A percentile compares a stretch with the other conserved stretches of the same genome.
Evolutionary conservation across 352 stramenopile genomes (phyloP).

Genomic region (Globisporangium canariense): DNA sequence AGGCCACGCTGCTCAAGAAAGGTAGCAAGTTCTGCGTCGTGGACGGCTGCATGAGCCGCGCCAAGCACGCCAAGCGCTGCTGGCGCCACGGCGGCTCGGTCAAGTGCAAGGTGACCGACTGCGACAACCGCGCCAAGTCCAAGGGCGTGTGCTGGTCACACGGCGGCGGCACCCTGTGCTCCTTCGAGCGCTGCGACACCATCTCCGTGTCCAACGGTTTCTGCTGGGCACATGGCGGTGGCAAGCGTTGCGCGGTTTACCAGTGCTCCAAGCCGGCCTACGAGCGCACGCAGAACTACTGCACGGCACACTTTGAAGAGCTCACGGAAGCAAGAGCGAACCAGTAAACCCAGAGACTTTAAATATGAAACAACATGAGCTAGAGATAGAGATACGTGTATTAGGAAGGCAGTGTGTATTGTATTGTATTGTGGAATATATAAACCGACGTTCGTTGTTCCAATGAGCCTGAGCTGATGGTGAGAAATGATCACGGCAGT

Average conservation of each 20-base stretch:
- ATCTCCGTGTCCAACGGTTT: slow-evolving; percentile 54
- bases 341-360: too few species aligned
- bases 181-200: slow-evolving; percentile 31
- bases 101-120: slow-evolving; percentile 54
- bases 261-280: slow-evolving; percentile 36
- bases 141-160: slow-evolving; percentile 65
- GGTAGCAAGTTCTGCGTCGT: slow-evolving; percentile 51
- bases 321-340: too few species aligned
- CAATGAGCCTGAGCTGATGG: too few species aligned
- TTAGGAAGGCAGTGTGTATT: too few species aligned
- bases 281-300: slow-evolving; percentile 46
- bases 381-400: too few species aligned
- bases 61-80: slow-evolving; percentile 45
- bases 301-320: slow-evolving; percentile 33
- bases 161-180: slow-evolving; percentile 47
- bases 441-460: too few species aligned
- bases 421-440: too few species aligned
- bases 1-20: slow-evolving; percentile 26
- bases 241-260: slow-evolving; percentile 10
- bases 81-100: slow-evolving; percentile 56
- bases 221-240: slow-evolving; percentile 22
- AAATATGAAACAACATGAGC: too few species aligned
- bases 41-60: slow-evolving; percentile 44
- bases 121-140: slow-evolving; percentile 51
- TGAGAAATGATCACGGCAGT: too few species aligned